phyloP scores from a whole-genome alignment of 371 early-diverging fungal species.

The Syncephalastrum sp. region DNA sequence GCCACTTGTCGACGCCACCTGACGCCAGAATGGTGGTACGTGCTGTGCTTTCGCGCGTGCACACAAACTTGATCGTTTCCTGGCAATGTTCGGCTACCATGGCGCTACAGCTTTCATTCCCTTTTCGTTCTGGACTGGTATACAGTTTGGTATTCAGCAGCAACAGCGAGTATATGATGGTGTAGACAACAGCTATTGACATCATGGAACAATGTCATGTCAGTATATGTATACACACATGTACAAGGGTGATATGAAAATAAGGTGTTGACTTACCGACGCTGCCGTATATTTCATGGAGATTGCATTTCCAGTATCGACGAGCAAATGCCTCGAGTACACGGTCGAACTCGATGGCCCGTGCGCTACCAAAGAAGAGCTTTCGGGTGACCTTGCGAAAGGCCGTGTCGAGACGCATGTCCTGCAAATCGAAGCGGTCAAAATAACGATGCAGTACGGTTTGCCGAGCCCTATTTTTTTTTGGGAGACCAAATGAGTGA shows the following conservation, averaged over 20 bases:
- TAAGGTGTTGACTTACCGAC: conserved; percentile 19
- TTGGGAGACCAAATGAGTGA: no score
- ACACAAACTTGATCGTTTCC: no score
- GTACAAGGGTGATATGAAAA: background rate
- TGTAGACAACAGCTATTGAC: conserved; percentile 68
- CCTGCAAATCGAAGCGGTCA: conserved; percentile 68
- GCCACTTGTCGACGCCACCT: conserved; percentile 7
- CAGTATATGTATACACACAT: no score
- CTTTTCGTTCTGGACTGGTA: conserved; percentile 49
- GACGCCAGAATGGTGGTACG: background rate
- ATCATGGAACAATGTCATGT: background rate
- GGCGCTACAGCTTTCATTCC: no score
- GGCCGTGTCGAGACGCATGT: conserved; percentile 67
- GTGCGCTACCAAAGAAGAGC: no score
- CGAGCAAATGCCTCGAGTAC: conserved; percentile 75
- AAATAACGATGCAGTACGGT: conserved; percentile 52
- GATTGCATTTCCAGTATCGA: conserved; percentile 76
- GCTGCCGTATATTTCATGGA: conserved; percentile 39
- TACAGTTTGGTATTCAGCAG: conserved; percentile 91
- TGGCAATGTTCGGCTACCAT: no score
- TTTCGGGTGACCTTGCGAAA: conserved; percentile 68
- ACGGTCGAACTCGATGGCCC: conserved; percentile 82
- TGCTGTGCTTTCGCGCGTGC: no score
- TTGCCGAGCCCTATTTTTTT: conserved; percentile 4
- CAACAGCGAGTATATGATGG: conserved; percentile 79